Percentiles rank a stretch among this genome's conserved stretches.
phyloP scores from a whole-genome alignment of 1,284 basidiomycete genomes.

The Malassezia globosa region DNA sequence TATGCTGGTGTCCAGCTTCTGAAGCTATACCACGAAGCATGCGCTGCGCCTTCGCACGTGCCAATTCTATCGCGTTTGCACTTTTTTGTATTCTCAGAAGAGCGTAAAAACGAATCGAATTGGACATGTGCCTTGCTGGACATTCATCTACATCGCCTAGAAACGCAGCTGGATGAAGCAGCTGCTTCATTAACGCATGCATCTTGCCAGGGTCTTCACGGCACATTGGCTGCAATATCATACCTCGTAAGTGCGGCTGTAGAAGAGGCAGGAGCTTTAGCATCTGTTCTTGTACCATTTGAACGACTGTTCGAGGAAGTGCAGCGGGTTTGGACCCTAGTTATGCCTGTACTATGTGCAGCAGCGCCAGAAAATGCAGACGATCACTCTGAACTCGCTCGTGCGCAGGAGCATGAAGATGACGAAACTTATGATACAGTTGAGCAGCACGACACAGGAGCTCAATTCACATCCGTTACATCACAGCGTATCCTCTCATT shows the following conservation, averaged over 20 bases:
- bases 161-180: constrained; percentile 25
- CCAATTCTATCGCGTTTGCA: neutral
- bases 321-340: constrained; percentile 40
- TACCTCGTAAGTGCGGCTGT: constrained; percentile 32
- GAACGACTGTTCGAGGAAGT: constrained; percentile 13
- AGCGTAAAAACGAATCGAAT: neutral
- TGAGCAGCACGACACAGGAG: constrained; percentile 23
- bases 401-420: constrained; percentile 16
- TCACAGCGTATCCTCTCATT: constrained; percentile 47
- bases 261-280: too few species aligned
- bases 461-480: constrained; percentile 31
- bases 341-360: constrained; percentile 40
- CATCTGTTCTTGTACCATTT: neutral
- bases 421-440: constrained; percentile 24
- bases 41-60: neutral
- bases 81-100: too few species aligned
- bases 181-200: constrained; percentile 11
- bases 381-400: neutral
- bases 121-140: constrained; percentile 1
- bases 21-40: constrained; percentile 24
- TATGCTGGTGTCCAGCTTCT: constrained; percentile 28
- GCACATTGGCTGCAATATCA: constrained; percentile 43
- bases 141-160: constrained; percentile 23
- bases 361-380: constrained; percentile 37
- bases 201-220: constrained; percentile 38